A percentile compares a stretch with the other conserved stretches of the same genome.
Conservation (phyloP, 2,329 filamentous ascomycete genomes). For the Diaporthe sp. region DNA sequence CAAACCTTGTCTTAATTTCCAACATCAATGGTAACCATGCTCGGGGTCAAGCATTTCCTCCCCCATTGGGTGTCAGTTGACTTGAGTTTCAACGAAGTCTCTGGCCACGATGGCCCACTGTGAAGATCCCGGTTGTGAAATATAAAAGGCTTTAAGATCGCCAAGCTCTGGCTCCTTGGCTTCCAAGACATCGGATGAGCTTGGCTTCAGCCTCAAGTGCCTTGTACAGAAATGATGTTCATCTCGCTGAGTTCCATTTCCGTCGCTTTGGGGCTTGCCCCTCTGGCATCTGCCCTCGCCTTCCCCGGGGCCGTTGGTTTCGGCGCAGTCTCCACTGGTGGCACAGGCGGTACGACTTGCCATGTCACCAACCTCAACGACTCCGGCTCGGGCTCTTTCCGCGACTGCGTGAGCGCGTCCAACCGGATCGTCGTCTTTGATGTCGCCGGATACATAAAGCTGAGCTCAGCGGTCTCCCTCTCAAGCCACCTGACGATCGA, state of each 20-base stretch:
- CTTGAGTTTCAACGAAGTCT: neutral
- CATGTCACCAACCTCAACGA: constrained; percentile 61
- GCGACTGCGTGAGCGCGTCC: constrained; percentile 60
- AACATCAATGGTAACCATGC: neutral
- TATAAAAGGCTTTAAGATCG: constrained; percentile 1
- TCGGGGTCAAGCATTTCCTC: neutral
- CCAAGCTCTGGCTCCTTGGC: constrained; percentile 7
- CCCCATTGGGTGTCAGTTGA: neutral
- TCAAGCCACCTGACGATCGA: constrained; percentile 59
- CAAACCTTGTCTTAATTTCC: constrained; percentile 1
- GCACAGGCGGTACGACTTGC: constrained; percentile 58
- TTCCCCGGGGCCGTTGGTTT: constrained; percentile 64
- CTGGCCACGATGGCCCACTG: too few species aligned
- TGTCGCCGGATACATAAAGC: constrained; percentile 60
- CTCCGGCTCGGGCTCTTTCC: constrained; percentile 59
- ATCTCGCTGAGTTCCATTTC: constrained; percentile 16
- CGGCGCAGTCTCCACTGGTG: constrained; percentile 60
- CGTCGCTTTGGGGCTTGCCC: constrained; percentile 12
- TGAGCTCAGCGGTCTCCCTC: constrained; percentile 58
- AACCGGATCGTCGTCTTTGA: constrained; percentile 61
- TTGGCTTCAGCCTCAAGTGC: constrained; percentile 8
- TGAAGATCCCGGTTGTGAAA: fast-evolving
- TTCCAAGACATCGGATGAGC: constrained; percentile 22
- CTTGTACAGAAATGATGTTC: neutral
- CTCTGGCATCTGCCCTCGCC: constrained; percentile 45